Base-by-base conservation (phyloP, 768 basidiomycete species). In the Tubosaeta sp. region DNA sequence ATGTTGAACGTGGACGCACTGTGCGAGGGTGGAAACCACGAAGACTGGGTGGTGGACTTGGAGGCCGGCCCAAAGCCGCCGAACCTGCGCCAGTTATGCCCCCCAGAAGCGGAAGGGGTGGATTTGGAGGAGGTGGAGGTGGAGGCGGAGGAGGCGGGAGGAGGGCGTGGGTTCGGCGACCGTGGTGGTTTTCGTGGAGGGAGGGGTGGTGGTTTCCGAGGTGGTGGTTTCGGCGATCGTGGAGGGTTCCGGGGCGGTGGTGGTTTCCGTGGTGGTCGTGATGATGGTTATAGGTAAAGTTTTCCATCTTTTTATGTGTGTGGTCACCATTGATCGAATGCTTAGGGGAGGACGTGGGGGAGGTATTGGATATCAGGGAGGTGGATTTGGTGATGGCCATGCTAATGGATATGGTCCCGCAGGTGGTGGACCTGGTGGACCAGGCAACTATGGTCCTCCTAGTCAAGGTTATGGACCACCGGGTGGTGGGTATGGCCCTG, bases 11-110 rank as follows among this genome's bases (percentile, higher is more conserved):
- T 31, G 96, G 96, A 18, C 83, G 96, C 44, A 99, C 96, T 11
- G 96, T 99, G 24, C 84, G 95, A 52, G 96, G 94, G 3, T 99
- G 96, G 96, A 97, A 96, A 67, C 96, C 96, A 1, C 86, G 93
- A 44, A 84, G 94, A 46, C 75, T 98, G 0, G 96, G 95, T 18
- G 96, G 96, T n/a, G 96, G 96, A 6, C 79, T 98, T n/a, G 96
- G 96, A n/a, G 96, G 96, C 24, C 80, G 95, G 52, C 93, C 94
- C 18, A 98, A 98, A 67, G 84, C 83, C 4, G 82, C 81, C 1
- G 81, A 80, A 49, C 59, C 69, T 12, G 55, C 65, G 30, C 53
- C 63, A 32, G 63, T 76, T 4, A 49, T 69, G 52, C 3, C 16
- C 47, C 51, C 64, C 12, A 64, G 67, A 4, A 61, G 65, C 27